A percentile compares a stretch with the other conserved stretches of the same genome.
phyloP scores from a whole-genome alignment of 805 yeast species.

The Candida endomychidarum region DNA sequence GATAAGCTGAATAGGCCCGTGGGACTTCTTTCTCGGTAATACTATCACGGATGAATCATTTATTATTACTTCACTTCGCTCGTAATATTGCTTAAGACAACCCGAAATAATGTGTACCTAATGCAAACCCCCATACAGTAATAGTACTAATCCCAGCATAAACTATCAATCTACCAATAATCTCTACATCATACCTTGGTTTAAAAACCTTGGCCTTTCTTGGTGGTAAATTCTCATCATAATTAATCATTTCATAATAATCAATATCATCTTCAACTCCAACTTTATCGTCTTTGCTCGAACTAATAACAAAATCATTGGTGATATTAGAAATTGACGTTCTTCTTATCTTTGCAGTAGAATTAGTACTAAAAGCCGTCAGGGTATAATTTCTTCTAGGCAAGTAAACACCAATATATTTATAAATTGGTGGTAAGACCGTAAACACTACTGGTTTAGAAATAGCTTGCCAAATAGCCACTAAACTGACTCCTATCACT shows the following conservation, averaged over 20 bases:
- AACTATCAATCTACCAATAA: conserved; percentile 71
- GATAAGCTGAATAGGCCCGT: no score
- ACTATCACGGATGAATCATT: no score
- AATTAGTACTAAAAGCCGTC: conserved; percentile 34
- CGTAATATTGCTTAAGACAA: conserved; percentile 3
- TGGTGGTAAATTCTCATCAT: conserved; percentile 25
- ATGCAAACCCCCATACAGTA: conserved; percentile 47
- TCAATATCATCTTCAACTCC: conserved; percentile 43
- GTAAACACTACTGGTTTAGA: conserved; percentile 67
- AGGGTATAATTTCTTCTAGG: conserved; percentile 39
- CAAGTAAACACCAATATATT: conserved; percentile 34
- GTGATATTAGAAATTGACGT: conserved; percentile 39
- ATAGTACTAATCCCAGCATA: conserved; percentile 76
- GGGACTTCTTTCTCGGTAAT: no score
- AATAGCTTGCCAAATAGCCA: conserved; percentile 70
- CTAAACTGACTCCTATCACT: conserved; percentile 57
- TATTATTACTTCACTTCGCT: no score
- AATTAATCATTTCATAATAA: conserved; percentile 40
- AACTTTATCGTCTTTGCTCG: conserved; percentile 25
- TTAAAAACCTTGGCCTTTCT: conserved; percentile 47
- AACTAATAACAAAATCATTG: conserved; percentile 19
- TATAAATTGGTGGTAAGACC: conserved; percentile 60
- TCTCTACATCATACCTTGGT: conserved; percentile 70
- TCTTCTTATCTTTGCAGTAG: conserved; percentile 36
- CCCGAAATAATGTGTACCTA: conserved; percentile 20